Evolutionary conservation across 2,329 filamentous ascomycete genomes (phyloP).

Genomic region (Penicillium hesseltinei): DNA sequence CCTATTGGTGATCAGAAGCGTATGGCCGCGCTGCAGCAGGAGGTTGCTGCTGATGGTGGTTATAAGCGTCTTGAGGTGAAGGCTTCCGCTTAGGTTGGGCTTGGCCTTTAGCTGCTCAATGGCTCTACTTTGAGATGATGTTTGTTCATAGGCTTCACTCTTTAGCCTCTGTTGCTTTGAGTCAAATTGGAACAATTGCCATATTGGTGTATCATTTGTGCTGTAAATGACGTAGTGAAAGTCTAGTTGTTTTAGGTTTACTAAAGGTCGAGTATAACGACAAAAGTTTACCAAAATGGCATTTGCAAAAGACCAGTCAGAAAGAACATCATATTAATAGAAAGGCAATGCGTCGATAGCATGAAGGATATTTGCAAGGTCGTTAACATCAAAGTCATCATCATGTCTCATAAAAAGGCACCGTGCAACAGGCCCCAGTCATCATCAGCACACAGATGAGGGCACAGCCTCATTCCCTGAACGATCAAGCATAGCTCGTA

Average conservation of each 20-base stretch:
- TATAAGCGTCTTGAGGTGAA: slow-evolving; percentile 44
- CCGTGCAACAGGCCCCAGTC: too few species aligned
- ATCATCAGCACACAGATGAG: neutral
- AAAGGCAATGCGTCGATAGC: neutral
- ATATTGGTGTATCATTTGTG: neutral
- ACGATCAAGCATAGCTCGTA: slow-evolving; percentile 38
- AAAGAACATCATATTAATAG: neutral
- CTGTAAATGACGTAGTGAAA: neutral
- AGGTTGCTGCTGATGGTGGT: slow-evolving; percentile 64
- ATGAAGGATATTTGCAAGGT: neutral
- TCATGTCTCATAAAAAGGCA: slow-evolving; percentile 8
- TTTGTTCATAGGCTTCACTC: slow-evolving; percentile 14
- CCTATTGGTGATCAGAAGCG: slow-evolving; percentile 71
- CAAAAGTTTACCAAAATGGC: neutral
- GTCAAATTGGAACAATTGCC: neutral
- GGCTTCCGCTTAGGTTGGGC: slow-evolving; percentile 23
- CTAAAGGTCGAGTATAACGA: too few species aligned
- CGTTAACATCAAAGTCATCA: slow-evolving; percentile 9
- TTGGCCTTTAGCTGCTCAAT: neutral
- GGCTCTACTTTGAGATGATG: neutral
- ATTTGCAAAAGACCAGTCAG: neutral
- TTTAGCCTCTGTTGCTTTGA: neutral
- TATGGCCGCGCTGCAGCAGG: slow-evolving; percentile 67
- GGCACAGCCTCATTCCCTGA: neutral
- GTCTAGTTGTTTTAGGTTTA: neutral